Conservation (phyloP, 1,139 yeast genomes). For the Magnusiomyces suaveolens region DNA sequence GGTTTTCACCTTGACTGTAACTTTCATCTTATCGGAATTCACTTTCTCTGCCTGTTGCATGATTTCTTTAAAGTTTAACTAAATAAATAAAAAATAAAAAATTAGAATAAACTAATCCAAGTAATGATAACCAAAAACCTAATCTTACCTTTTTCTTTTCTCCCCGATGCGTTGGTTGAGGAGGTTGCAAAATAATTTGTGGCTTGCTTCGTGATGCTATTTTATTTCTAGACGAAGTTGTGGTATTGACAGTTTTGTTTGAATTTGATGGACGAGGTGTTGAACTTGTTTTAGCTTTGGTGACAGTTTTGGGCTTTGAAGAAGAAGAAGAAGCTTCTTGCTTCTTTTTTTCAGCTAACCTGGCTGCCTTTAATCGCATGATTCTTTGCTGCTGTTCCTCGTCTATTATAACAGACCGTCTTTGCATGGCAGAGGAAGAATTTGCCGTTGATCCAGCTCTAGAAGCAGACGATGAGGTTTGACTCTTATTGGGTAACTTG, state of each 20-base stretch:
- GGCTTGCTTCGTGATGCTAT: conserved; percentile 13
- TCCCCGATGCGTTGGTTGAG: neutral
- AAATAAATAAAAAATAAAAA: conserved; percentile 16
- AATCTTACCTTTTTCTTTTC: conserved; percentile 5
- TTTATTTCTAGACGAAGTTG: neutral
- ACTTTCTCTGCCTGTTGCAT: conserved; percentile 33
- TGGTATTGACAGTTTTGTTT: conserved; percentile 2
- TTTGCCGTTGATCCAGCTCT: no score
- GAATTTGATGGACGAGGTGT: conserved; percentile 12
- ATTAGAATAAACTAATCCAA: conserved; percentile 15
- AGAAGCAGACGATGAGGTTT: neutral
- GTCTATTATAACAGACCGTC: conserved; percentile 16
- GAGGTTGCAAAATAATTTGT: neutral
- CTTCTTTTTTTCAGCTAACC: conserved; percentile 18
- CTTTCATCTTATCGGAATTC: conserved; percentile 30
- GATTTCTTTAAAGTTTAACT: conserved; percentile 32
- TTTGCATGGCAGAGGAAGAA: conserved; percentile 5
- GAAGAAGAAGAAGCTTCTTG: conserved; percentile 9
- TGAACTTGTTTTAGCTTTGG: conserved; percentile 11
- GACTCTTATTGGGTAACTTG: neutral
- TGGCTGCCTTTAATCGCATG: conserved; percentile 26
- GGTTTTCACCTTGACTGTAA: conserved; percentile 28
- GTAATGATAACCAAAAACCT: no score
- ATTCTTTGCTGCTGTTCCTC: conserved; percentile 24
- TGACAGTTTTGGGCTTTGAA: neutral